Evolutionary conservation across 495 filamentous ascomycete species (phyloP).

Genomic region (Aspergillus ostianus): DNA sequence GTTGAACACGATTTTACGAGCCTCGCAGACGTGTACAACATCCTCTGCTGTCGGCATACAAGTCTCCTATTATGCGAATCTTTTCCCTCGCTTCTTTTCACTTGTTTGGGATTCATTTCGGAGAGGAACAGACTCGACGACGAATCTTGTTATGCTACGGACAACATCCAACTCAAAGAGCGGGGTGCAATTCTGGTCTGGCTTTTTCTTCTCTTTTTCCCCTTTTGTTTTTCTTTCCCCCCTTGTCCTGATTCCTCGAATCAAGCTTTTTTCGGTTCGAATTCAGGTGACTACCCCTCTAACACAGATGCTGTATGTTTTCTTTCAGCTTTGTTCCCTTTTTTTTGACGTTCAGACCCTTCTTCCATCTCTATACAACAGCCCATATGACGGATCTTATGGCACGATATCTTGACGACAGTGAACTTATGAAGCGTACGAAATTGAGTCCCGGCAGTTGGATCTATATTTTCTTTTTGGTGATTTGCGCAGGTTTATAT

Average conservation of each 20-base stretch:
- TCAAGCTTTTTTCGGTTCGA: neutral
- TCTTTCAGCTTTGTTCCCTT: slow-evolving; percentile 2
- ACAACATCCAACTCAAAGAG: neutral
- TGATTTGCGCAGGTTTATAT: neutral
- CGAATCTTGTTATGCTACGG: neutral
- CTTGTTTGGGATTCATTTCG: neutral
- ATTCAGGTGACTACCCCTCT: neutral
- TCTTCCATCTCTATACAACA: slow-evolving; percentile 6
- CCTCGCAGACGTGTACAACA: slow-evolving; percentile 29
- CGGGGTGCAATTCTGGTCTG: neutral
- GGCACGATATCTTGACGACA: slow-evolving; percentile 19
- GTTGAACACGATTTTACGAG: slow-evolving; percentile 22
- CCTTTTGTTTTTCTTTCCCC: neutral
- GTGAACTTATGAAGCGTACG: neutral
- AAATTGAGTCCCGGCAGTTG: neutral
- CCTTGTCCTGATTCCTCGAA: neutral
- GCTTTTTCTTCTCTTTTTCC: too few species aligned
- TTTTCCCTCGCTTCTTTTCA: slow-evolving; percentile 6
- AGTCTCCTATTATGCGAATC: slow-evolving; percentile 6
- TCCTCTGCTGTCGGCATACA: slow-evolving; percentile 30
- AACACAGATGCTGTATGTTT: neutral
- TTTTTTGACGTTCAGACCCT: slow-evolving; percentile 1
- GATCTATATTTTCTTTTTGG: slow-evolving; percentile 1
- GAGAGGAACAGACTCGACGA: neutral
- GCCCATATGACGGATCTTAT: slow-evolving; percentile 9